These are phyloP conservation scores for Colletotrichum ledebouriae DNA, from an alignment of 2,329 filamentous ascomycete genomes.

Conservation along the genomic window DNA sequence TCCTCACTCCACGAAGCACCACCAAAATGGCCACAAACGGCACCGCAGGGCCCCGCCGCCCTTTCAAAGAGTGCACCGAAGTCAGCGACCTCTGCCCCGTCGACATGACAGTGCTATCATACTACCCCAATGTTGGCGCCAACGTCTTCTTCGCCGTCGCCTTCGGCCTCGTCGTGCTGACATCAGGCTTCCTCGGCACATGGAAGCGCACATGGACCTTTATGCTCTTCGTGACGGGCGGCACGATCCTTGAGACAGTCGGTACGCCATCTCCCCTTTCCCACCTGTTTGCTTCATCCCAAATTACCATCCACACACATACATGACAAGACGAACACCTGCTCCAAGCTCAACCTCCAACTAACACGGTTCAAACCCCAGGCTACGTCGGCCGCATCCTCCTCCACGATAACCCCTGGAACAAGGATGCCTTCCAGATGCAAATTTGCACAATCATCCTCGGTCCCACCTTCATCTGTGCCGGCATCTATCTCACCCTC, in stretches of 20 bases:
- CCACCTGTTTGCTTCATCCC: neutral
- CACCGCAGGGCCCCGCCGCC: slow-evolving; percentile 23
- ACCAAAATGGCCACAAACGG: slow-evolving; percentile 37
- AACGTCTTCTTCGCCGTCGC: slow-evolving; percentile 66
- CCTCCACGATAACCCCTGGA: slow-evolving; percentile 68
- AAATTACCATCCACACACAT: neutral
- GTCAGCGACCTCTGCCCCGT: slow-evolving; percentile 64
- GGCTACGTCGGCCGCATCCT: slow-evolving; percentile 67
- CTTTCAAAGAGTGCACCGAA: slow-evolving; percentile 51
- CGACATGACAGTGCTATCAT: slow-evolving; percentile 65
- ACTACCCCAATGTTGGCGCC: slow-evolving; percentile 68
- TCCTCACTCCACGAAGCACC: neutral
- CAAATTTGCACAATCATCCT: slow-evolving; percentile 72
- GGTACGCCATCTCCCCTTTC: slow-evolving; percentile 52
- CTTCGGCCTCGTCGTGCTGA: slow-evolving; percentile 61
- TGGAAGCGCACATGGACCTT: slow-evolving; percentile 70
- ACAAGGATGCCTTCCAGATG: slow-evolving; percentile 66
- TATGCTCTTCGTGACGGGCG: slow-evolving; percentile 61
- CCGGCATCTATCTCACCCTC: slow-evolving; percentile 74
- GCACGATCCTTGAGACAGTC: slow-evolving; percentile 64
- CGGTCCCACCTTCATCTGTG: slow-evolving; percentile 71
- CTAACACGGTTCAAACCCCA: slow-evolving; percentile 44
- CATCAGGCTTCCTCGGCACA: slow-evolving; percentile 58
- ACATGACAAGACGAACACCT: slow-evolving; percentile 5
- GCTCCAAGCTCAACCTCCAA: slow-evolving; percentile 1